Evolutionary conservation across 768 basidiomycete species (phyloP).

Genomic region (Hirschioporus abietinus): DNA sequence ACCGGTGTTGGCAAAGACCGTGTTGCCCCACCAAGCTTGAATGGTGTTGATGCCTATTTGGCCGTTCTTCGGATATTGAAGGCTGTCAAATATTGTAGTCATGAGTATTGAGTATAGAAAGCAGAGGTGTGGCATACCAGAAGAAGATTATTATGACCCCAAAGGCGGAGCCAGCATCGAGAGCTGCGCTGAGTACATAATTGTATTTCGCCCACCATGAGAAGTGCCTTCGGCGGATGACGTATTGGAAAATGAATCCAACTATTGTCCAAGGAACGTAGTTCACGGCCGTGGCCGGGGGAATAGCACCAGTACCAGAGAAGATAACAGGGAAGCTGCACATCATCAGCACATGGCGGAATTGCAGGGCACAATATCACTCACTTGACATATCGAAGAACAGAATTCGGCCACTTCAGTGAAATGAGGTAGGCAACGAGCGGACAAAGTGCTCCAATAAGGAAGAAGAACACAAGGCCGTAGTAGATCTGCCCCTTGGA

Average conservation of each 20-base stretch:
- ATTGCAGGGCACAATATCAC: constrained; percentile 15
- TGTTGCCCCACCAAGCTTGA: constrained; percentile 72
- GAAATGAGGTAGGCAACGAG: constrained; percentile 46
- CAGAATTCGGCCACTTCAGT: constrained; percentile 57
- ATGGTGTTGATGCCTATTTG: constrained; percentile 49
- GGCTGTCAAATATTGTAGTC: constrained; percentile 12
- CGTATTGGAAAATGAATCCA: constrained; percentile 54
- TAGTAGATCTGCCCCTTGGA: constrained; percentile 61
- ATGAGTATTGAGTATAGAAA: background rate
- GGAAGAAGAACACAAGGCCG: constrained; percentile 71
- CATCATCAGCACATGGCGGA: background rate
- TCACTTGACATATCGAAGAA: constrained; percentile 58
- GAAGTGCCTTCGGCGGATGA: constrained; percentile 54
- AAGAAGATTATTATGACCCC: constrained; percentile 55
- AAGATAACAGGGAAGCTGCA: constrained; percentile 43
- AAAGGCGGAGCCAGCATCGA: constrained; percentile 69
- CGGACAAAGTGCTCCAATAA: constrained; percentile 63
- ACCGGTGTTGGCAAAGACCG: constrained; percentile 25
- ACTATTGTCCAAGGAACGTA: constrained; percentile 46
- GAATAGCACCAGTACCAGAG: constrained; percentile 53
- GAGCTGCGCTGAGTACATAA: constrained; percentile 60
- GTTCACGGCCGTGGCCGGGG: constrained; percentile 66
- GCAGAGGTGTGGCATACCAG: constrained; percentile 9
- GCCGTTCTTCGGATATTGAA: constrained; percentile 62
- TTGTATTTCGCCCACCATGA: constrained; percentile 62